These are phyloP conservation scores for Pachysandra terminalis DNA, from an alignment of 164 flowering plant genomes.

Conservation along the genomic window DNA sequence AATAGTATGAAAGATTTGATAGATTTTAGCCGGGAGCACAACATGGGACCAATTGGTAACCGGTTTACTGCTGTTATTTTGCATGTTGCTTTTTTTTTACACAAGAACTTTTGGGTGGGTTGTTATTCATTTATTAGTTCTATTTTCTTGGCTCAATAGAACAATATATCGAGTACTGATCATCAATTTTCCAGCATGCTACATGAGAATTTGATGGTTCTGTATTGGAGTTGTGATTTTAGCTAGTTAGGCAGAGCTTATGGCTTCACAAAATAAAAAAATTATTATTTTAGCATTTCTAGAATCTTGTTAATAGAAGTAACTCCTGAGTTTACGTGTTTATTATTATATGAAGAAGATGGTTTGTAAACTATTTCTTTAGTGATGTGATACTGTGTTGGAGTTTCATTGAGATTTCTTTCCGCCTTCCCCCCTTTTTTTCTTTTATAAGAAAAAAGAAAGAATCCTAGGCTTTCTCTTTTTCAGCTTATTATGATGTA, in stretches of 20 bases:
- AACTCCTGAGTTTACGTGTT: no score
- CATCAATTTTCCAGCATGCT: neutral
- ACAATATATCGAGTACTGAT: neutral
- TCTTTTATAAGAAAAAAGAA: no score
- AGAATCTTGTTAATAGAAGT: conserved; percentile 1
- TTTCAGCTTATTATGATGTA: no score
- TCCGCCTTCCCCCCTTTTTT: no score
- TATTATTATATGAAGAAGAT: neutral
- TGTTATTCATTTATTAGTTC: neutral
- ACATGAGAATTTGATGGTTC: neutral
- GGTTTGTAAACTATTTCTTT: neutral
- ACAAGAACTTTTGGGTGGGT: neutral
- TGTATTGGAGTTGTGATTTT: neutral
- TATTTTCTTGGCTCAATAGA: neutral
- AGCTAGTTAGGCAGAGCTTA: neutral
- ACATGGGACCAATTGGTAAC: conserved; percentile 84
- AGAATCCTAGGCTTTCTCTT: no score
- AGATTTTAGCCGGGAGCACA: conserved; percentile 66
- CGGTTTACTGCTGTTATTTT: neutral
- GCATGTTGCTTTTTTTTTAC: neutral
- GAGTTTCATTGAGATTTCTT: no score
- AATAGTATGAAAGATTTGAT: conserved; percentile 93
- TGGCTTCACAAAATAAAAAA: neutral
- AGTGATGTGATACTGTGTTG: no score
- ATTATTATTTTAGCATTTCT: neutral